Conservation (phyloP, 163 green algal genomes). For the Scenedesmus sp. region DNA sequence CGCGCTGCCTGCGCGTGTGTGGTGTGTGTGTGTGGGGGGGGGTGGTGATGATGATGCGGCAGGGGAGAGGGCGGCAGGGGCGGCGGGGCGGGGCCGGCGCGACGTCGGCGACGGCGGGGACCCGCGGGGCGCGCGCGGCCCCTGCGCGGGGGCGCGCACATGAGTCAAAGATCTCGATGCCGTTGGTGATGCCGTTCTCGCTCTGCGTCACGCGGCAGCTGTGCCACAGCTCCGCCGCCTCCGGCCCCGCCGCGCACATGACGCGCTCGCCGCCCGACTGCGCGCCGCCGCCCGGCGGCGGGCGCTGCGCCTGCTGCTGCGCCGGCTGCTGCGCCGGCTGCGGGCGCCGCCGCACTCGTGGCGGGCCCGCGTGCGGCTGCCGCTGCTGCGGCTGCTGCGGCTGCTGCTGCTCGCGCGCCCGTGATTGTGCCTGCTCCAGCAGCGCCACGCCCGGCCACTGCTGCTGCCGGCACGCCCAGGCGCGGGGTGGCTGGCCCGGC, state of each 20-base stretch:
- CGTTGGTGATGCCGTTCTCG: conserved; percentile 97
- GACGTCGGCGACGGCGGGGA: neutral
- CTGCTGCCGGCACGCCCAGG: neutral
- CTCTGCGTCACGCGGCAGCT: conserved; percentile 61
- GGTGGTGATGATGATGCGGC: no score
- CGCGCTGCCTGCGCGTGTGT: conserved; percentile 8
- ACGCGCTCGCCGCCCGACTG: neutral
- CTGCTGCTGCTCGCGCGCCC: neutral
- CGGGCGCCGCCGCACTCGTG: neutral
- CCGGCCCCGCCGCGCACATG: conserved; percentile 13
- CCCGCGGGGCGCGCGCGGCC: neutral
- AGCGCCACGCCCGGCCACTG: no score
- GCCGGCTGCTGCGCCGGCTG: neutral
- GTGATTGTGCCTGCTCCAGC: no score
- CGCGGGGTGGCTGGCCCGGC: neutral
- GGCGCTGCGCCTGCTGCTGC: conserved; percentile 10
- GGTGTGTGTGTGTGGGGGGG: no score
- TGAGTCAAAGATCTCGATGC: conserved; percentile 79
- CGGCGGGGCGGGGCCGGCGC: neutral
- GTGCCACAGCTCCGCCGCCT: conserved; percentile 40
- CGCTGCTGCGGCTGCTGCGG: neutral
- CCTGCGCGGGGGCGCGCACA: neutral
- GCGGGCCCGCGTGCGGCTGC: neutral
- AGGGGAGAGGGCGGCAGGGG: neutral
- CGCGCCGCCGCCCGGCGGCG: neutral